Conservation (phyloP, 2,329 filamentous ascomycete species). For the Ophiostoma australiae region DNA sequence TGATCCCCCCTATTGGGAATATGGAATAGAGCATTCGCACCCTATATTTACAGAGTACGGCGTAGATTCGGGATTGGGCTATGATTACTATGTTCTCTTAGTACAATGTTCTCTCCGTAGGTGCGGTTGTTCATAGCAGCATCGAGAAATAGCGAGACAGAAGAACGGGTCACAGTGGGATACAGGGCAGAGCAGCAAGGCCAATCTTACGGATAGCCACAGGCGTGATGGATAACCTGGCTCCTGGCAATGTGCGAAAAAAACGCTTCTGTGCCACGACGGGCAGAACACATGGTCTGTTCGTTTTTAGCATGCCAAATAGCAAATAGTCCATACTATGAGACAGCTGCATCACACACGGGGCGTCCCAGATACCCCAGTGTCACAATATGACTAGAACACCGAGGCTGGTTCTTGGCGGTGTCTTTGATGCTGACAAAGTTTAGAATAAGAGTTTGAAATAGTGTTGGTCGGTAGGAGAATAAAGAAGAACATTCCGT, state of each 20-base stretch:
- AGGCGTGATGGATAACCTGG: too few species aligned
- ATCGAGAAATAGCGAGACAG: too few species aligned
- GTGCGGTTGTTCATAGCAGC: too few species aligned
- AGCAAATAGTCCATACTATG: background rate
- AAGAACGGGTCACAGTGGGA: too few species aligned
- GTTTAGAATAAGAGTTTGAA: background rate
- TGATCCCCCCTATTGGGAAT: background rate
- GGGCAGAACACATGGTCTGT: conserved; percentile 8
- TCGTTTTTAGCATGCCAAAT: background rate
- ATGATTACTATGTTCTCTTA: too few species aligned
- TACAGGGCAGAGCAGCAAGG: too few species aligned
- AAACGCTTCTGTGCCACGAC: background rate
- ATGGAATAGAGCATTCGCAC: background rate
- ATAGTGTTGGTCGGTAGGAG: background rate
- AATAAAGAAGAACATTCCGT: background rate
- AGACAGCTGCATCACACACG: conserved; percentile 1
- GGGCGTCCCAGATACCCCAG: background rate
- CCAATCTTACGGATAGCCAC: background rate
- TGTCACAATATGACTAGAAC: background rate
- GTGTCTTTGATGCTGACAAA: background rate
- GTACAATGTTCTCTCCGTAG: too few species aligned
- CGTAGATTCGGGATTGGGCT: background rate
- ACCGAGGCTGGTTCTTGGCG: background rate
- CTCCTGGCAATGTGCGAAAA: background rate
- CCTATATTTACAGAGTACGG: too few species aligned